Percentiles rank a stretch among this genome's conserved stretches.
Evolutionary conservation across 1,284 basidiomycete genomes (phyloP).

Genomic region (Chondrostereum purpureum): DNA sequence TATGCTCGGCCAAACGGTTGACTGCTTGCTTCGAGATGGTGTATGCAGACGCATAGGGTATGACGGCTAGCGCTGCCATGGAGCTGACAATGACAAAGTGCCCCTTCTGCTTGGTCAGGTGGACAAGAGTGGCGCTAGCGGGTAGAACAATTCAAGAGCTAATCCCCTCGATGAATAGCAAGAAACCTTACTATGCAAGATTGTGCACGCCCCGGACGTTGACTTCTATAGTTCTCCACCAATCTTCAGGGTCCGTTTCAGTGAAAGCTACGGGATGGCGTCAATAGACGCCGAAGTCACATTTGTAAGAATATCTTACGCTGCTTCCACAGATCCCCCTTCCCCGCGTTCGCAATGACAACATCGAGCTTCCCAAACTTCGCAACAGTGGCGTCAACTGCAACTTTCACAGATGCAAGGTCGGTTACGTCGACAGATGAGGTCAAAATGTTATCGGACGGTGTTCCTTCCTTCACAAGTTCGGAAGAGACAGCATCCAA

Average conservation of each 20-base stretch:
- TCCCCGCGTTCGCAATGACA: constrained; percentile 6
- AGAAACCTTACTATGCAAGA: background rate
- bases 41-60: background rate
- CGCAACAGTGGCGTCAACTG: background rate
- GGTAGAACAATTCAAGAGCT: background rate
- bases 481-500: constrained; percentile 3
- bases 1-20: background rate
- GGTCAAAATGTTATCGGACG: constrained; percentile 19
- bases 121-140: background rate
- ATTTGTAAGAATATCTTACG: background rate
- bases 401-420: constrained; percentile 4
- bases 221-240: constrained; percentile 1
- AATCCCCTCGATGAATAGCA: background rate
- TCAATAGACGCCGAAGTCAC: background rate
- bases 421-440: constrained; percentile 3
- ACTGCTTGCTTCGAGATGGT: background rate
- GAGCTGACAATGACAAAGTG: background rate
- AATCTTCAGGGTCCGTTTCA: background rate
- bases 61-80: background rate
- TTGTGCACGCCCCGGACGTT: background rate
- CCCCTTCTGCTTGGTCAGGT: background rate
- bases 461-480: constrained; percentile 17
- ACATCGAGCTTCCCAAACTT: constrained; percentile 9
- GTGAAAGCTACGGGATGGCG: too few relatives aligned
- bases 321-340: constrained; percentile 26